Percentiles rank a stretch among this genome's conserved stretches.
phyloP scores from a whole-genome alignment of 495 filamentous ascomycete species.

The Aspergillus saccharolyticus region DNA sequence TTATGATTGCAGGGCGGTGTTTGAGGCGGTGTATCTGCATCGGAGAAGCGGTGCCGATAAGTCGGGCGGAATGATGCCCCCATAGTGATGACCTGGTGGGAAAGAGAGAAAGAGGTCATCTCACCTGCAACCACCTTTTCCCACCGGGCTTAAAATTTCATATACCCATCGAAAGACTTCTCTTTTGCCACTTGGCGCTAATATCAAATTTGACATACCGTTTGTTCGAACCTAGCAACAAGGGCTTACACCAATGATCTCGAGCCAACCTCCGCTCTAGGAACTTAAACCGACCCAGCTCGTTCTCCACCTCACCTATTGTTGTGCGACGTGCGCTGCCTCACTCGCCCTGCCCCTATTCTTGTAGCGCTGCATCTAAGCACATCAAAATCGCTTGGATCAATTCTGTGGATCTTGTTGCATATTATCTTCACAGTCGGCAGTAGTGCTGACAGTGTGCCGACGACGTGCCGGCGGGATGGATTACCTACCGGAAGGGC shows the following conservation, averaged over 20 bases:
- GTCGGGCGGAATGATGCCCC: conserved; percentile 5
- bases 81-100: neutral
- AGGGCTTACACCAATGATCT: neutral
- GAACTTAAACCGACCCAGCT: neutral
- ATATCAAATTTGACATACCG: neutral
- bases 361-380: too few species aligned
- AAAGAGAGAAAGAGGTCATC: conserved; percentile 4
- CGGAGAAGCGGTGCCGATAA: conserved; percentile 1
- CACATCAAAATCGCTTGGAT: too few species aligned
- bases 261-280: neutral
- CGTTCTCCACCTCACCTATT: conserved; percentile 12
- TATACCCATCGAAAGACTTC: neutral
- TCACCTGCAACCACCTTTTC: neutral
- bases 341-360: neutral
- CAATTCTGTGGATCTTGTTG: neutral
- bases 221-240: neutral
- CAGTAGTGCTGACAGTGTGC: neutral
- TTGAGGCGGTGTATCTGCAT: conserved; percentile 9
- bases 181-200: neutral
- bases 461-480: conserved; percentile 10
- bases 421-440: neutral
- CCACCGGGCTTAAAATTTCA: neutral
- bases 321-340: neutral
- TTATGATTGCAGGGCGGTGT: conserved; percentile 6
- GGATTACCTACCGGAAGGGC: conserved; percentile 29